Base-by-base conservation (phyloP, 2,329 filamentous ascomycete species). In the Pezicula neosporulosa region DNA sequence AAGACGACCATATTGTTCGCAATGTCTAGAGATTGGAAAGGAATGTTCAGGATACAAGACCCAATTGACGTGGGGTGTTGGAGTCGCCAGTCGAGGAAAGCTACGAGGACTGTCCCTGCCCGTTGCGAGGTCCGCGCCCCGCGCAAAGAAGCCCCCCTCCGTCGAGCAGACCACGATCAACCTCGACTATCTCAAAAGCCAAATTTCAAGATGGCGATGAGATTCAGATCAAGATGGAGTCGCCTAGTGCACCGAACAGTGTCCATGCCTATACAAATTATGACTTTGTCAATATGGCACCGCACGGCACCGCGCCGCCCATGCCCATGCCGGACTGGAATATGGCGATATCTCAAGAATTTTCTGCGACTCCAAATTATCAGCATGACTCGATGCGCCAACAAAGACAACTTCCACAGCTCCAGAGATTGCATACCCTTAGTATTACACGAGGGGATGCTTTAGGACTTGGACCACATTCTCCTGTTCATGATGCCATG, bases 41-140 rank as follows among this genome's bases (percentile, higher is more conserved):
- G 91, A 96, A 66, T 97, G 93, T 74, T 91, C 90, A 27, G 93
- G 93, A 53, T 97, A 97, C 77, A 95, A 95, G 74, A 97, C 93
- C 15, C 92, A 93, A 62, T 78, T 97, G 71, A 97, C 93, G 44
- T 97, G 93, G 93, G 91, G 91, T 39, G 90, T 97, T 44, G 93
- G 93, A 47, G 93, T 97, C 53, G 93, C 93, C 51, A 97, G 92
- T 72, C 86, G 93, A 64, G 93, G 93, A 66, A 97, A 97, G 76
- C 83, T 97, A 57, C 84, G 93, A 56, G 93, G 93, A 37, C 77
- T 97, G 60, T 92, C 92, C 51, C 76, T 96, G 52, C 83, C 83
- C 52, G 78, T 86, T 56, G 83, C 82, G 50, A 84, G 83, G 66
- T 79, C 80, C 15, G 70, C 78, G 19, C 72, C 77, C 77, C 2